These are phyloP conservation scores for Eucalyptus dawsonii DNA, from an alignment of 345 rosid species.

Conservation along the genomic window DNA sequence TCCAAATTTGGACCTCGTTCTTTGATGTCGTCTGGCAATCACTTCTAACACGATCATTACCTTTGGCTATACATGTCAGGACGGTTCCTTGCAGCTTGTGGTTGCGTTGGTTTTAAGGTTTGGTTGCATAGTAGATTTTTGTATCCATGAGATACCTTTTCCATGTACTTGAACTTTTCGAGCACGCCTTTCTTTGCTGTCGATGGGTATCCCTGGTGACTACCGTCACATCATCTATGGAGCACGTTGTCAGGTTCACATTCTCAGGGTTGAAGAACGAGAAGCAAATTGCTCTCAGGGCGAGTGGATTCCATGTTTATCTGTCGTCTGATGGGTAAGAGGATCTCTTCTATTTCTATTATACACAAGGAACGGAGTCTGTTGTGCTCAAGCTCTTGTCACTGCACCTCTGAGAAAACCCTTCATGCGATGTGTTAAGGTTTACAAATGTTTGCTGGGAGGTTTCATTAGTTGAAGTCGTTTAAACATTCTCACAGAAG, in stretches of 20 bases:
- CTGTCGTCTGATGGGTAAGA: background rate
- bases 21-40: background rate
- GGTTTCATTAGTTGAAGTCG: background rate
- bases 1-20: background rate
- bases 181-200: accelerated
- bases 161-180: background rate
- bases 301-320: background rate
- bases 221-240: background rate
- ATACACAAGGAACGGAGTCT: background rate
- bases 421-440: background rate
- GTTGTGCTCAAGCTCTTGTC: background rate
- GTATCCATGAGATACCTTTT: background rate
- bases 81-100: background rate
- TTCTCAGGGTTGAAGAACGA: background rate
- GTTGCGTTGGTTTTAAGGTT: background rate
- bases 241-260: background rate
- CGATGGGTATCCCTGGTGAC: background rate
- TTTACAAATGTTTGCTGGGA: background rate
- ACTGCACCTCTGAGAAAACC: accelerated
- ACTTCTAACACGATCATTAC: background rate
- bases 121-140: background rate
- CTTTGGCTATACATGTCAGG: background rate
- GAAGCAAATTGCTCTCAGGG: background rate
- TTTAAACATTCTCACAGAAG: background rate
- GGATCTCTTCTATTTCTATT: background rate